Evolutionary conservation across 805 yeast species (phyloP), one percentile per base, ranked within the genome.

Genomic region (Blastobotrys chiropterorum): DNA sequence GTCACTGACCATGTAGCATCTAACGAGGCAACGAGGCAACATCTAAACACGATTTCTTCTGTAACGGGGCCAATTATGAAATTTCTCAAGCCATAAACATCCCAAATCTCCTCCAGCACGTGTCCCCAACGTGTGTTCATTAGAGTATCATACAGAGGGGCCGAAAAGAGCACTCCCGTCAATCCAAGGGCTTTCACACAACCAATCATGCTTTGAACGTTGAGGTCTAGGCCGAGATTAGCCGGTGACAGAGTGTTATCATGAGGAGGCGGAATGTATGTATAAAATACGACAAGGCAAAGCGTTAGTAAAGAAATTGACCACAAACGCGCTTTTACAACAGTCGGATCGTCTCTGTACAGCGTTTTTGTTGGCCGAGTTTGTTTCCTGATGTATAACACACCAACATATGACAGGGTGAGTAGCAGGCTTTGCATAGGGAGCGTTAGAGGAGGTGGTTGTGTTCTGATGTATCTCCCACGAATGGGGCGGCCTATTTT

Each of bases 11-110:
- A 50, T 4, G 58, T 50, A 58, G 64, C 3, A 2, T 42, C 34
- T 13, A 57, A 60, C 52, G 67, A 51, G 45, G 68, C 56, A 52
- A 46, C 40, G 54, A 77, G 53, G 57, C 74, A 62, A 0, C 83
- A 72, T 1, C 95, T 72, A 62, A 82, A 88, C 1, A 86, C 76
- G 26, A 86, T 56, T 62, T 88, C 96, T 63, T 88, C 96, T 0
- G 92, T 81, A 1, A 83, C 46, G 2, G 96, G 96, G 0, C 90
- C 96, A 40, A 84, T 70, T 0, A 85, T 51, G 46, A 79, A 72
- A 62, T 84, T 82, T 53, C 94, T 66, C 20, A 80, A 34, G 1
- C 81, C 80, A 21, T 67, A 64, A 2, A 78, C 53, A 5, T 69
- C 65, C 6, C 39, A 13, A 19, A 70, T 59, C 20, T 58, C 62